Evolutionary conservation across 192 early-diverging fungal species (phyloP).

Genomic region (Spizellomyces punctatus): DNA sequence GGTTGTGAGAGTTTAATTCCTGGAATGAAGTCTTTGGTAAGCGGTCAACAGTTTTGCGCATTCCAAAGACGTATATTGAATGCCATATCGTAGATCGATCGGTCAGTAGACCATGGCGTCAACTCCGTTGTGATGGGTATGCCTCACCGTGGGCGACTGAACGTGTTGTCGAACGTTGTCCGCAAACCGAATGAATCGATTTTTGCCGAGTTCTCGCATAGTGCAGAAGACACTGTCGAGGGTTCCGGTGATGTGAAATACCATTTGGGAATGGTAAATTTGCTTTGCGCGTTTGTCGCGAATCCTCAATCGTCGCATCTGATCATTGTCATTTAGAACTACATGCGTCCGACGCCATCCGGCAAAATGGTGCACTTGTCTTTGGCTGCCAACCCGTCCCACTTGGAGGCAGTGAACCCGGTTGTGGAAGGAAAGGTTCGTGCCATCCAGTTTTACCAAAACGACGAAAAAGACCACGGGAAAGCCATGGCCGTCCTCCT

Average conservation of each 20-base stretch:
- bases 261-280: constrained; percentile 51
- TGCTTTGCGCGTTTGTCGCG: background rate
- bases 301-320: background rate
- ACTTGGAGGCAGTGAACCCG: constrained; percentile 96
- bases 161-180: constrained; percentile 98
- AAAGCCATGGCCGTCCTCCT: constrained; percentile 91
- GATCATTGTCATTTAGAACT: constrained; percentile 68
- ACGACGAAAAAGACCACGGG: constrained; percentile 76
- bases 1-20: constrained; percentile 97
- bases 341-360: constrained; percentile 92
- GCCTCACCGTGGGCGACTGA: constrained; percentile 98
- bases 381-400: constrained; percentile 97
- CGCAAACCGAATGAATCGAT: constrained; percentile 98
- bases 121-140: constrained; percentile 98
- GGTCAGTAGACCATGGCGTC: constrained; percentile 91
- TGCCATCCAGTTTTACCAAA: constrained; percentile 91
- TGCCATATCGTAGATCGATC: constrained; percentile 73
- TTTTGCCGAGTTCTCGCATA: constrained; percentile 96
- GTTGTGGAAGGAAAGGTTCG: constrained; percentile 99
- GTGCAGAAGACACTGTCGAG: constrained; percentile 83
- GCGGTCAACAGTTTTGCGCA: background rate
- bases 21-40: constrained; percentile 94
- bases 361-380: constrained; percentile 97
- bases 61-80: background rate
- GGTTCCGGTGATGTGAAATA: constrained; percentile 89